Percentiles rank a stretch among this genome's conserved stretches.
These are phyloP conservation scores for Hypocreales sp. DNA, from an alignment of 2,329 filamentous ascomycete genomes.

Conservation along the genomic window DNA sequence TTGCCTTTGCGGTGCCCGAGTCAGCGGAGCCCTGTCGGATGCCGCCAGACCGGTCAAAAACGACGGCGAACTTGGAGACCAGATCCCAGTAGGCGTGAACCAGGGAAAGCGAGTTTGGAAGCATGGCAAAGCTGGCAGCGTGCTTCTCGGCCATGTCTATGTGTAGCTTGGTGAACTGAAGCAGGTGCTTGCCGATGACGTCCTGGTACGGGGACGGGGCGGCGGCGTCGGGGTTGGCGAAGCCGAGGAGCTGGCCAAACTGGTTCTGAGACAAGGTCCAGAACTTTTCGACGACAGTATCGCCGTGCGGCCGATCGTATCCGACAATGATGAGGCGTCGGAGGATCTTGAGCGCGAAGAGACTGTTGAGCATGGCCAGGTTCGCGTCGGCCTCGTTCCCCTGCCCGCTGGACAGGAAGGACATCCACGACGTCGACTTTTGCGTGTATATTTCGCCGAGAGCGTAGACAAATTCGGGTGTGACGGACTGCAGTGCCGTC, in stretches of 20 bases:
- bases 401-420: conserved; percentile 38
- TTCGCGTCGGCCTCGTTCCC: conserved; percentile 43
- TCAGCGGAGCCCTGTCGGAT: conserved; percentile 29
- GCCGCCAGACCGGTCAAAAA: conserved; percentile 48
- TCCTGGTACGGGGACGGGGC: conserved; percentile 38
- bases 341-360: conserved; percentile 65
- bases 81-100: conserved; percentile 77
- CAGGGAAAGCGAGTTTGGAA: conserved; percentile 66
- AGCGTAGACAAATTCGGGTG: conserved; percentile 72
- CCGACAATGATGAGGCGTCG: conserved; percentile 66
- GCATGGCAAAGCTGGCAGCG: conserved; percentile 65
- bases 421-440: conserved; percentile 55
- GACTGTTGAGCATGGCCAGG: conserved; percentile 57
- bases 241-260: conserved; percentile 58
- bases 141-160: conserved; percentile 70
- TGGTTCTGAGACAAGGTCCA: conserved; percentile 69
- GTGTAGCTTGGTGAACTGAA: conserved; percentile 87
- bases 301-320: conserved; percentile 72
- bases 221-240: conserved; percentile 41
- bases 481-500: conserved; percentile 58
- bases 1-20: conserved; percentile 26
- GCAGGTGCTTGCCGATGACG: conserved; percentile 66
- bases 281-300: conserved; percentile 59
- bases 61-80: conserved; percentile 59
- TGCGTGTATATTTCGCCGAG: conserved; percentile 64